These are phyloP conservation scores for Dunaliella primolecta DNA, from an alignment of 139 green algal species.

Conservation along the genomic window DNA sequence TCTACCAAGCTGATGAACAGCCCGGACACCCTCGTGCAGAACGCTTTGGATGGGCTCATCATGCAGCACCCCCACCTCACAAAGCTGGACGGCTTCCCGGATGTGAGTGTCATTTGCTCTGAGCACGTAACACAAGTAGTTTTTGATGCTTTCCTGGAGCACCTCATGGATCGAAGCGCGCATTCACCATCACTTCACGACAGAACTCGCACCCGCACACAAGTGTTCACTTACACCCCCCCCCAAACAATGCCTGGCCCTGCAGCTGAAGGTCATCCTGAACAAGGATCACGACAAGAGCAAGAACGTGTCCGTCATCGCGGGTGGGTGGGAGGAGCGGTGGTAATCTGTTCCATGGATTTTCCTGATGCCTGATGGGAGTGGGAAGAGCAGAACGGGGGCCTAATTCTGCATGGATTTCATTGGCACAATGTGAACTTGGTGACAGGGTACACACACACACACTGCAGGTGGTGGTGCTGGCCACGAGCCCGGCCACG, in stretches of 20 bases:
- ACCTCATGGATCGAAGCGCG: background rate
- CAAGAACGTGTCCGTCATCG: conserved; percentile 31
- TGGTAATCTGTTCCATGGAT: no score
- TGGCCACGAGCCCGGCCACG: conserved; percentile 85
- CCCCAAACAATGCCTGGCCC: no score
- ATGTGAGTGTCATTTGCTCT: conserved; percentile 21
- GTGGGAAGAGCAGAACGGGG: no score
- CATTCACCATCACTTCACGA: background rate
- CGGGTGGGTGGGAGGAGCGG: conserved; percentile 25
- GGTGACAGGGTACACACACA: no score
- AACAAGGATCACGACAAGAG: conserved; percentile 29
- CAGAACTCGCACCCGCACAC: no score
- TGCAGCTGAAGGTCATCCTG: conserved; percentile 42
- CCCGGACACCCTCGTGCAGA: conserved; percentile 9
- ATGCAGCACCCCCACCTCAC: conserved; percentile 23
- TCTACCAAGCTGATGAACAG: conserved; percentile 32
- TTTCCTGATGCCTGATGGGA: no score
- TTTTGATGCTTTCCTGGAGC: no score
- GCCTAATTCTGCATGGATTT: no score
- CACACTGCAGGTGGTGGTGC: conserved; percentile 60
- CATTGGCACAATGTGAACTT: no score
- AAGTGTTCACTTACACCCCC: no score
- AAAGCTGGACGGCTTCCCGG: conserved; percentile 28
- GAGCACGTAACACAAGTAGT: no score
- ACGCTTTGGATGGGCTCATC: conserved; percentile 22